These are phyloP conservation scores for Salix exigua DNA, from an alignment of 345 rosid species.

Conservation along the genomic window DNA sequence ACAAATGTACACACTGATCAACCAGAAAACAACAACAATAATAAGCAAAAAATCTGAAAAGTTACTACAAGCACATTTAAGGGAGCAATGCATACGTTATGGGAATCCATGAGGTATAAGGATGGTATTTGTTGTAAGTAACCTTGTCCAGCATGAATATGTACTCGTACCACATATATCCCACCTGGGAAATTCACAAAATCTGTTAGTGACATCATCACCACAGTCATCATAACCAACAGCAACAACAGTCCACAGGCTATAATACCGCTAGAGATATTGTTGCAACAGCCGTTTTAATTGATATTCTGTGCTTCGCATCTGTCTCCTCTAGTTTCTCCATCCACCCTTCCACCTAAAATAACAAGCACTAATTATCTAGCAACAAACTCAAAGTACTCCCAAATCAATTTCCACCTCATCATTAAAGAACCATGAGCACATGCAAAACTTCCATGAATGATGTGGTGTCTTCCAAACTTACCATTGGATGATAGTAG, in stretches of 20 bases:
- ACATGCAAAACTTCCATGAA: background rate
- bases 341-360: slow-evolving; percentile 95
- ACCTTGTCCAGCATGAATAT: slow-evolving; percentile 90
- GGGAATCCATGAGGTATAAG: slow-evolving; percentile 99
- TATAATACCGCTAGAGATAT: slow-evolving; percentile 53
- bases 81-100: slow-evolving; percentile 61
- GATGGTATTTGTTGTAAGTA: slow-evolving; percentile 93
- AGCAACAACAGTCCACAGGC: background rate
- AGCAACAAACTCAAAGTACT: slow-evolving; percentile 9
- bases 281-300: slow-evolving; percentile 57
- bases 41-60: background rate
- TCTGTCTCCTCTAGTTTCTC: slow-evolving; percentile 94
- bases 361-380: slow-evolving; percentile 11
- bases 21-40: slow-evolving; percentile 15
- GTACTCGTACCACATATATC: slow-evolving; percentile 80
- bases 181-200: slow-evolving; percentile 49
- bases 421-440: slow-evolving; percentile 14
- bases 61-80: slow-evolving; percentile 1
- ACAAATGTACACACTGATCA: slow-evolving; percentile 79
- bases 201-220: slow-evolving; percentile 10
- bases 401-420: background rate
- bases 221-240: background rate
- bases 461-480: slow-evolving; percentile 23
- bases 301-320: slow-evolving; percentile 53
- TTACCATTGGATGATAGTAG: slow-evolving; percentile 95